Conservation (phyloP, 2,329 filamentous ascomycete species). For the Xylariaceae sp. region DNA sequence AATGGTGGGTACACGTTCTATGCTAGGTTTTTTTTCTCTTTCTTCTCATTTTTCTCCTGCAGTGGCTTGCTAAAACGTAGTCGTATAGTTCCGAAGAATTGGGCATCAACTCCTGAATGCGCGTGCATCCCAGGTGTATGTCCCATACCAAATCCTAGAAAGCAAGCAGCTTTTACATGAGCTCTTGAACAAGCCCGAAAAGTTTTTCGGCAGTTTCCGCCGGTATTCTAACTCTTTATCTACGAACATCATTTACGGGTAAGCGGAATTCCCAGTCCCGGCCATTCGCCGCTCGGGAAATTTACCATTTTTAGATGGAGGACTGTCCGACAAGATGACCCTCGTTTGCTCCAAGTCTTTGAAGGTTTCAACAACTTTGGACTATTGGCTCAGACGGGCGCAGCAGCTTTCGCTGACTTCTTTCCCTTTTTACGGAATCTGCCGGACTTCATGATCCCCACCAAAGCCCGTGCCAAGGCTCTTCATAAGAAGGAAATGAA, state of each 20-base stretch:
- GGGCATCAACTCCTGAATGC: slow-evolving; percentile 5
- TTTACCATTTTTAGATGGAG: background rate
- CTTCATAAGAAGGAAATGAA: slow-evolving; percentile 4
- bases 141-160: slow-evolving; percentile 5
- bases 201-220: slow-evolving; percentile 7
- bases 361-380: slow-evolving; percentile 5
- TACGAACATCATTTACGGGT: slow-evolving; percentile 8
- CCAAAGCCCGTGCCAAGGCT: slow-evolving; percentile 2
- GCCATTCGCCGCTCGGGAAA: too few species aligned
- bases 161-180: slow-evolving; percentile 4
- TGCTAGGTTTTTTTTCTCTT: background rate
- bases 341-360: slow-evolving; percentile 6
- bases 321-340: slow-evolving; percentile 2
- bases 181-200: slow-evolving; percentile 1
- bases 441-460: slow-evolving; percentile 5
- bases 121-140: slow-evolving; percentile 1
- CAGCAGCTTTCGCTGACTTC: slow-evolving; percentile 1
- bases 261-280: background rate
- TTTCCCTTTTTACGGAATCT: slow-evolving; percentile 3
- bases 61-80: background rate
- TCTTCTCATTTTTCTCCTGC: background rate
- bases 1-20: background rate
- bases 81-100: slow-evolving; percentile 3
- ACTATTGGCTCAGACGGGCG: slow-evolving; percentile 1
- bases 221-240: slow-evolving; percentile 7